These are phyloP conservation scores for Ophiostoma himal-ulmi DNA, from an alignment of 2,329 filamentous ascomycete genomes.

Conservation along the genomic window DNA sequence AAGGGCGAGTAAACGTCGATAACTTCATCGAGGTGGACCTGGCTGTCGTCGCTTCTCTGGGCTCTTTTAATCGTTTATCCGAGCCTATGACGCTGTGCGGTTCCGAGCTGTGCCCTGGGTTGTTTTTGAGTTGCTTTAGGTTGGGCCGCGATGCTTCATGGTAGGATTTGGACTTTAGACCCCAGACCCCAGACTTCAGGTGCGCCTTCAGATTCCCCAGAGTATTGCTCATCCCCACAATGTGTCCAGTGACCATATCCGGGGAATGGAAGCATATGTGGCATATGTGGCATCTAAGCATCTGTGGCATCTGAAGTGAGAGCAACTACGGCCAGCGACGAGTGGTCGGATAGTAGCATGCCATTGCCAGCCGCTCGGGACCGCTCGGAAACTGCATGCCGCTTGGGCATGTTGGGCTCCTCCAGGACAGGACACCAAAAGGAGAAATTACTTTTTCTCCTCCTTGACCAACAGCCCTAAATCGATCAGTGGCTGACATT, in stretches of 20 bases:
- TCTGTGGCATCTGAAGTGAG: neutral
- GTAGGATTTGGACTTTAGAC: neutral
- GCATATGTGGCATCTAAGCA: neutral
- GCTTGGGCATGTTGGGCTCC: neutral
- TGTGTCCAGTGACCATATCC: neutral
- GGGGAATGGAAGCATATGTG: neutral
- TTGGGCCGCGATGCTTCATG: neutral
- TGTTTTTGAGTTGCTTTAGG: too few species aligned
- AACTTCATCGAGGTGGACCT: neutral
- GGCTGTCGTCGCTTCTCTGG: neutral
- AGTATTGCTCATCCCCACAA: neutral
- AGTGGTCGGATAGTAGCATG: neutral
- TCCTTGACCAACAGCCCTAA: too few species aligned
- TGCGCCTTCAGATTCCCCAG: neutral
- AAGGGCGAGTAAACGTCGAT: neutral
- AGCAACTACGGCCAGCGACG: neutral
- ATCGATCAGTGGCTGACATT: too few species aligned
- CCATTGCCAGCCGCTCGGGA: neutral
- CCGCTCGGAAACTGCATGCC: neutral
- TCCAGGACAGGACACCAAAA: neutral
- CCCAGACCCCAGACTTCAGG: neutral
- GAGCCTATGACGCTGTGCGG: neutral
- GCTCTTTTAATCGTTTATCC: neutral
- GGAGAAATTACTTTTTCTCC: too few species aligned
- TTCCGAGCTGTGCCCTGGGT: neutral